Conservation (phyloP, 2,329 filamentous ascomycete species). For the Raffaelea albimanens region DNA sequence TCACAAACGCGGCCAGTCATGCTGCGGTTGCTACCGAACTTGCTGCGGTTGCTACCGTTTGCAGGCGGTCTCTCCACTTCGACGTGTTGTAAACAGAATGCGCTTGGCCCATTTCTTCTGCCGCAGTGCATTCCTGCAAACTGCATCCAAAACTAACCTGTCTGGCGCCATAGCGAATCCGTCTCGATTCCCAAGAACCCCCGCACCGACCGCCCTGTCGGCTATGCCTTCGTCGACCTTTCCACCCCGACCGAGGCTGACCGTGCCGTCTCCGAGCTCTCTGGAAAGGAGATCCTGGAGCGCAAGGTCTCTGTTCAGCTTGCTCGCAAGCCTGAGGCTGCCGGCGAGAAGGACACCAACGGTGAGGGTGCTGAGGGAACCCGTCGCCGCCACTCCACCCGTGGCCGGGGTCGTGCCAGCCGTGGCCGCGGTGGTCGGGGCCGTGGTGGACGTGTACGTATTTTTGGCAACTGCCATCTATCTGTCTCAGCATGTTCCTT, state of each 20-base stretch:
- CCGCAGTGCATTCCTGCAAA: not conserved
- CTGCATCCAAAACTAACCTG: no score
- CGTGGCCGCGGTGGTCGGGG: conserved; percentile 56
- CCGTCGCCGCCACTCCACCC: conserved; percentile 53
- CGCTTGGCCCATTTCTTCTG: no score
- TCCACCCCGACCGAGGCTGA: conserved; percentile 91
- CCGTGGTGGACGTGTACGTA: conserved; percentile 54
- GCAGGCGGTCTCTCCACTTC: no score
- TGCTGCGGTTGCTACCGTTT: no score
- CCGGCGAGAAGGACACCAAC: conserved; percentile 71
- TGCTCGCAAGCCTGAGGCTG: conserved; percentile 89
- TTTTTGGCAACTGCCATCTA: no score
- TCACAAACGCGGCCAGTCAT: no score
- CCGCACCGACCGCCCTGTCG: conserved; percentile 94
- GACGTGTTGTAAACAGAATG: no score
- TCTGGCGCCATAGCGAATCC: conserved; percentile 61
- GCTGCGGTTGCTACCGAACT: no score
- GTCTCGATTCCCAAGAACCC: conserved; percentile 99
- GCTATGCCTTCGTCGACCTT: conserved; percentile 97
- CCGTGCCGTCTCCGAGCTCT: conserved; percentile 89
- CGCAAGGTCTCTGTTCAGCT: conserved; percentile 99
- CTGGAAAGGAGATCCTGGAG: conserved; percentile 94
- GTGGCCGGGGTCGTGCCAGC: conserved; percentile 57
- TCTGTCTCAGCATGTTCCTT: no score
- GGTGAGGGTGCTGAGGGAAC: conserved; percentile 64